Conservation (phyloP, 225 moss, liverwort and hornwort species). For the Anthoceros angustus region DNA sequence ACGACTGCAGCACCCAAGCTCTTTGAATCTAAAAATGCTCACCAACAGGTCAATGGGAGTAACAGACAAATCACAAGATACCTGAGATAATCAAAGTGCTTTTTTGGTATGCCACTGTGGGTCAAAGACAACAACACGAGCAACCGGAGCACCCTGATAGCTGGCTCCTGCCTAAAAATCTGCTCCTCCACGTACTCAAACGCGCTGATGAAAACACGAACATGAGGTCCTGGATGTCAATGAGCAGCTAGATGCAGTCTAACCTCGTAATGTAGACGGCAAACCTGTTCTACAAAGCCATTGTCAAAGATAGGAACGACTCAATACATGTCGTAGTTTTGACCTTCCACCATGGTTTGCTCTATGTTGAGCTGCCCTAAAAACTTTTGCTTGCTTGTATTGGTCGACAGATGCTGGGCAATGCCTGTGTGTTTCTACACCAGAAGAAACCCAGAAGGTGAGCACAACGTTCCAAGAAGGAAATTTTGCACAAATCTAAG, state of each 20-base stretch:
- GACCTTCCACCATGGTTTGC: slow-evolving; percentile 90
- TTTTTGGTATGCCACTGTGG: slow-evolving; percentile 81
- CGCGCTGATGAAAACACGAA: slow-evolving; percentile 25
- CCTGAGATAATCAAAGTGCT: slow-evolving; percentile 92
- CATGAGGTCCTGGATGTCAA: background rate
- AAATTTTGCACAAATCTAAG: background rate
- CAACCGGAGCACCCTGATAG: slow-evolving; percentile 72
- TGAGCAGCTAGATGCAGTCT: background rate
- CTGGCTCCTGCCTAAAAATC: slow-evolving; percentile 74
- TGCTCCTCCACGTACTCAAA: slow-evolving; percentile 87
- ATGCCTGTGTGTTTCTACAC: slow-evolving; percentile 73
- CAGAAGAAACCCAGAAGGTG: background rate
- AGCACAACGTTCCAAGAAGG: background rate
- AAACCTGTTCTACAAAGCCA: background rate
- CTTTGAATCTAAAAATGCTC: no score
- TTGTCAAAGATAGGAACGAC: slow-evolving; percentile 7
- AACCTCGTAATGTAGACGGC: no score
- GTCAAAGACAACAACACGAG: slow-evolving; percentile 76
- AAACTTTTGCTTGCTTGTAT: slow-evolving; percentile 57
- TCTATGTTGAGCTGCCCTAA: slow-evolving; percentile 73
- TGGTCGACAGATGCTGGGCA: slow-evolving; percentile 63
- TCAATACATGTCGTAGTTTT: slow-evolving; percentile 69
- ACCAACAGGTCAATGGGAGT: no score
- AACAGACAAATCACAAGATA: slow-evolving; percentile 4
- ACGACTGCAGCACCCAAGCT: no score